A percentile compares a stretch with the other conserved stretches of the same genome.
phyloP scores from a whole-genome alignment of 2,329 filamentous ascomycete genomes.

The Sporothrix protearum region DNA sequence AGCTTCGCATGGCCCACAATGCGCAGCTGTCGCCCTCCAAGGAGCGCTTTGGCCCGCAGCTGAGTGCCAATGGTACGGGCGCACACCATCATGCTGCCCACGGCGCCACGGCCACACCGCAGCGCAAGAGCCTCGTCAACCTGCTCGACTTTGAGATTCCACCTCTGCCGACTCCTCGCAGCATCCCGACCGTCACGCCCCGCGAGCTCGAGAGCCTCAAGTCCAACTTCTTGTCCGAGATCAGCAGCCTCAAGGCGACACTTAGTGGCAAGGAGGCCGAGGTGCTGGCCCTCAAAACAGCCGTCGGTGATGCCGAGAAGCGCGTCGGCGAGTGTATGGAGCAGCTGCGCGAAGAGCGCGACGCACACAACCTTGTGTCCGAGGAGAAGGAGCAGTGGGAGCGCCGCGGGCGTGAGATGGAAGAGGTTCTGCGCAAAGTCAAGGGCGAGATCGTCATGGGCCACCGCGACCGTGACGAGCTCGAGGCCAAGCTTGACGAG shows the following conservation, averaged over 20 bases:
- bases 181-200: slow-evolving; percentile 84
- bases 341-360: slow-evolving; percentile 72
- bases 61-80: not conserved
- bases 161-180: slow-evolving; percentile 87
- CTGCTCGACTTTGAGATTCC: slow-evolving; percentile 89
- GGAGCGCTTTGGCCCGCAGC: slow-evolving; percentile 31
- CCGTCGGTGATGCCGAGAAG: slow-evolving; percentile 85
- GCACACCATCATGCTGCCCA: slow-evolving; percentile 8
- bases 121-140: slow-evolving; percentile 56
- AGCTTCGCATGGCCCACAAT: slow-evolving; percentile 49
- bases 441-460: slow-evolving; percentile 75
- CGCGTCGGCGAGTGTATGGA: slow-evolving; percentile 84
- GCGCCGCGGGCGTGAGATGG: slow-evolving; percentile 79
- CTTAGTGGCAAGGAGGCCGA: slow-evolving; percentile 92
- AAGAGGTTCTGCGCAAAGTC: slow-evolving; percentile 72
- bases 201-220: slow-evolving; percentile 91
- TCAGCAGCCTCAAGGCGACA: slow-evolving; percentile 88
- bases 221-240: slow-evolving; percentile 84
- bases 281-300: slow-evolving; percentile 78
- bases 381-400: slow-evolving; percentile 81
- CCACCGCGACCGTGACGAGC: slow-evolving; percentile 76
- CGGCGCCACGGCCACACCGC: slow-evolving; percentile 40
- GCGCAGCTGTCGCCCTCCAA: slow-evolving; percentile 41
- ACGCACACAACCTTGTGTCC: slow-evolving; percentile 65
- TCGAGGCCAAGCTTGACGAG: slow-evolving; percentile 72